phyloP scores from a whole-genome alignment of 306 rosid genomes.

The Sphenostylis stenocarpa region DNA sequence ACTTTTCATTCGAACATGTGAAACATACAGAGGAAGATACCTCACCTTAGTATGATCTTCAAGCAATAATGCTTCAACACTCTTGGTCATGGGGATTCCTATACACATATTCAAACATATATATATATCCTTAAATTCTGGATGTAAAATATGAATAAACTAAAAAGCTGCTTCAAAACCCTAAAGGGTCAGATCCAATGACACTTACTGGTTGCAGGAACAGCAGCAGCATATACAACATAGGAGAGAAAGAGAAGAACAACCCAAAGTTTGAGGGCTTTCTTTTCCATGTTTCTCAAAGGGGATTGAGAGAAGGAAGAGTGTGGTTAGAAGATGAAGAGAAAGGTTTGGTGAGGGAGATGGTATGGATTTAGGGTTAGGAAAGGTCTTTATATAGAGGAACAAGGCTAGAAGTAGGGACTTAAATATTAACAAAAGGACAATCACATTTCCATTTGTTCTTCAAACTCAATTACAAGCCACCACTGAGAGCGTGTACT shows the following conservation, averaged over 20 bases:
- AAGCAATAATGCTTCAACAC: slow-evolving; percentile 9
- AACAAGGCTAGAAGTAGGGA: background rate
- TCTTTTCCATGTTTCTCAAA: slow-evolving; percentile 39
- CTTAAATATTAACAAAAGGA: slow-evolving; percentile 30
- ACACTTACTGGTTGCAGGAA: slow-evolving; percentile 42
- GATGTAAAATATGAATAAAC: background rate
- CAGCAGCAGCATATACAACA: slow-evolving; percentile 14
- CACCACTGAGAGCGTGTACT: too few relatives aligned
- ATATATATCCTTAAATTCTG: background rate
- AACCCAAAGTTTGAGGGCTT: slow-evolving; percentile 24
- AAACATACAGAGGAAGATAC: background rate
- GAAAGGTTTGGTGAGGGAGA: slow-evolving; percentile 25
- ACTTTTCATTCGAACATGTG: too few relatives aligned
- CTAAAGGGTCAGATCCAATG: slow-evolving; percentile 23
- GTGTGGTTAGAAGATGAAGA: background rate
- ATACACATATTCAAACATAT: background rate
- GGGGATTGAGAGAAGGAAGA: background rate
- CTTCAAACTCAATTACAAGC: background rate
- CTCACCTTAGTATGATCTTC: slow-evolving; percentile 25
- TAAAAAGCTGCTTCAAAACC: slow-evolving; percentile 22
- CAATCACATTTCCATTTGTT: background rate
- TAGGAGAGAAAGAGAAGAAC: slow-evolving; percentile 32
- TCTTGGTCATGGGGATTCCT: slow-evolving; percentile 27
- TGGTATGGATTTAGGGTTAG: slow-evolving; percentile 6
- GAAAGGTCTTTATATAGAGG: slow-evolving; percentile 33